A percentile compares a stretch with the other conserved stretches of the same genome.
Conservation (phyloP, 1,139 yeast species). For the Candida smagusa region DNA sequence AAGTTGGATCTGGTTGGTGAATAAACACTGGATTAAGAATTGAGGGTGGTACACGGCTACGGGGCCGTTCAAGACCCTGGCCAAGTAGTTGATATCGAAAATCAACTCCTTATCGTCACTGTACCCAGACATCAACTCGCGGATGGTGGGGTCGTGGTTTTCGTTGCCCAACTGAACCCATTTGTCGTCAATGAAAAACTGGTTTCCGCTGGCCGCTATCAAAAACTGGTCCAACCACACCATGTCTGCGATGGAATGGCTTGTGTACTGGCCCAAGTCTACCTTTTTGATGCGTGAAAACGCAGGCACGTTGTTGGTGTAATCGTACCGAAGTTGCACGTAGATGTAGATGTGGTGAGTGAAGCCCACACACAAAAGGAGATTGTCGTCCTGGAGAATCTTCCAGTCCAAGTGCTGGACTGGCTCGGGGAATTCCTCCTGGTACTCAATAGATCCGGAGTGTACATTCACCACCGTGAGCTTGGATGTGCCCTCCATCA, state of each 20-base stretch:
- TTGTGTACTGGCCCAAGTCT: constrained; percentile 67
- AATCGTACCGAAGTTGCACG: constrained; percentile 84
- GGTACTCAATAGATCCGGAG: constrained; percentile 66
- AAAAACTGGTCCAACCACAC: constrained; percentile 80
- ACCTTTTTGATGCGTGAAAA: constrained; percentile 74
- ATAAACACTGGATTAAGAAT: constrained; percentile 71
- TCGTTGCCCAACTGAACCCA: constrained; percentile 36
- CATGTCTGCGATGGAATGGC: constrained; percentile 84
- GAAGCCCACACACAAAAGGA: constrained; percentile 80
- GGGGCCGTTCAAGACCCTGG: constrained; percentile 80
- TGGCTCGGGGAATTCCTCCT: constrained; percentile 35
- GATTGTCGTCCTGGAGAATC: constrained; percentile 54
- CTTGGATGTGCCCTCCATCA: constrained; percentile 52
- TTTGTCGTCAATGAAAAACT: constrained; percentile 77
- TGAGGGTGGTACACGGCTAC: constrained; percentile 92
- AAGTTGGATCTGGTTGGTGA: constrained; percentile 55
- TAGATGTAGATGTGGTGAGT: constrained; percentile 58
- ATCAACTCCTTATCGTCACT: constrained; percentile 31
- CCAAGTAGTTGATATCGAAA: constrained; percentile 51
- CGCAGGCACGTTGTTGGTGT: constrained; percentile 74
- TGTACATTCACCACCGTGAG: constrained; percentile 76
- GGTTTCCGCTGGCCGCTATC: constrained; percentile 88
- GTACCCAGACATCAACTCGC: constrained; percentile 51
- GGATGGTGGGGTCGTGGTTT: constrained; percentile 30
- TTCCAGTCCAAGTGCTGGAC: constrained; percentile 82